A percentile compares a stretch with the other conserved stretches of the same genome.
Evolutionary conservation across 169 alveolate species (phyloP).

Genomic region (Perkinsus chesapeaki): DNA sequence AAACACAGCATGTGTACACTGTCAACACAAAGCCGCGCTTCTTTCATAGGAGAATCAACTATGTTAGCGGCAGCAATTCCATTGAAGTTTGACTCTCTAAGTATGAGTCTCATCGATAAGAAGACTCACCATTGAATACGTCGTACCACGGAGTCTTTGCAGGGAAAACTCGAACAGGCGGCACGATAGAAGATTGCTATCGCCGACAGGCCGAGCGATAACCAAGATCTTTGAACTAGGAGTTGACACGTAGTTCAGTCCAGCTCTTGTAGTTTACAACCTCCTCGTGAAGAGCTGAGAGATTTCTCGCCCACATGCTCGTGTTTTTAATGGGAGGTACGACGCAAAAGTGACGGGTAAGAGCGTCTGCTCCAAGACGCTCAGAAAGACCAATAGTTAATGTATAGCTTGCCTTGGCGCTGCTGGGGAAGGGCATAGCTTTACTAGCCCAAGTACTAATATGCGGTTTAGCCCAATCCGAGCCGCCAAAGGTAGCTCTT

Average conservation of each 20-base stretch:
- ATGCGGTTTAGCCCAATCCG: background rate
- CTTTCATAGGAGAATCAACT: no score
- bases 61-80: no score
- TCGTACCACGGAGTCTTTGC: no score
- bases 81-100: no score
- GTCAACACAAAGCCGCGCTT: no score
- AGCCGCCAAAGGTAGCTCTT: background rate
- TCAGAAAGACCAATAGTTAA: background rate
- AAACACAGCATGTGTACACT: no score
- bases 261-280: background rate
- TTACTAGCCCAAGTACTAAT: background rate
- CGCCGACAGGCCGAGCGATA: background rate
- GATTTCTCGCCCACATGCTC: background rate
- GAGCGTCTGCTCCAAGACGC: background rate
- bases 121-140: no score
- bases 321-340: background rate
- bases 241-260: background rate
- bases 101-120: no score
- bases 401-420: background rate
- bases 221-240: background rate
- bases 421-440: background rate
- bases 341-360: background rate
- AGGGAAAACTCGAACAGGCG: no score
- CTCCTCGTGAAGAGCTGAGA: background rate
- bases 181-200: no score